phyloP scores from a whole-genome alignment of 2,329 filamentous ascomycete genomes.

The Claviceps citrina region DNA sequence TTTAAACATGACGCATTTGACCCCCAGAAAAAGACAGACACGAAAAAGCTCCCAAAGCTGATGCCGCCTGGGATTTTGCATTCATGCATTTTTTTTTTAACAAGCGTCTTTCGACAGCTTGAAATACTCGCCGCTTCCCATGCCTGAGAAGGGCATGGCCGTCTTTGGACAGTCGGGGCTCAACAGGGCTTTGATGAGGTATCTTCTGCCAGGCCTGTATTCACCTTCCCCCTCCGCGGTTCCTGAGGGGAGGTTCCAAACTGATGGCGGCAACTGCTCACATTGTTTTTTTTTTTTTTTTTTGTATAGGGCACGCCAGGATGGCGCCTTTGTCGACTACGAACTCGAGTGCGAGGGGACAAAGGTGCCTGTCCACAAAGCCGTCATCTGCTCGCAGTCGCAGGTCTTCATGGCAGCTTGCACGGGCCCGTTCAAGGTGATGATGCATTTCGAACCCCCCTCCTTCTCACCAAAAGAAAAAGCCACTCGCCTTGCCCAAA shows the following conservation, averaged over 20 bases:
- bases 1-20: not conserved
- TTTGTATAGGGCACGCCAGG: not conserved
- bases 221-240: no score
- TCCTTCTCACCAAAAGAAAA: not conserved
- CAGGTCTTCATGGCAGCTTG: constrained; percentile 1
- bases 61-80: no score
- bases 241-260: no score
- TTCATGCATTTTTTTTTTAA: no score
- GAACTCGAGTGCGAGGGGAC: not conserved
- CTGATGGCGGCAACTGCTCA: not conserved
- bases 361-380: not conserved
- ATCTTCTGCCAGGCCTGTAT: not conserved
- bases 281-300: no score
- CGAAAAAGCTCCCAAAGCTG: no score
- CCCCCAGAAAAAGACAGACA: no score
- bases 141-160: not conserved
- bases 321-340: not conserved
- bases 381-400: constrained; percentile 1
- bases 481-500: not conserved
- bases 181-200: not conserved
- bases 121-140: not conserved
- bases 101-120: no score
- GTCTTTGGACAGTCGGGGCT: not conserved
- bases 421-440: not conserved
- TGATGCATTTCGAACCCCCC: no score